These are phyloP conservation scores for Claviceps cyperi DNA, from an alignment of 2,329 filamentous ascomycete species.

Conservation along the genomic window DNA sequence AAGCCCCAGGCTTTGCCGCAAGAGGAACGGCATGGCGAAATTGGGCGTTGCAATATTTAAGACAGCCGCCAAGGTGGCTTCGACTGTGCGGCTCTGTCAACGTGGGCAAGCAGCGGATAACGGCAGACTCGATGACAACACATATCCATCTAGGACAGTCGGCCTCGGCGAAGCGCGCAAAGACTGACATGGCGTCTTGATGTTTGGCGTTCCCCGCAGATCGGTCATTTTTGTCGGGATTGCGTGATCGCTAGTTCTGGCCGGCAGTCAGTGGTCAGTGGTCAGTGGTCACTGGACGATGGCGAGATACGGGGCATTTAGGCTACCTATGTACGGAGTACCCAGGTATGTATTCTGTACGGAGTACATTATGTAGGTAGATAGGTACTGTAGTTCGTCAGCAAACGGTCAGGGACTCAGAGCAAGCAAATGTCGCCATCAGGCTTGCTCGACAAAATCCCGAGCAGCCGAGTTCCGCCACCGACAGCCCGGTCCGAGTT, in stretches of 20 bases:
- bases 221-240: constrained; percentile 14
- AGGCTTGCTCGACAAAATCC: background rate
- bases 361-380: too few species aligned
- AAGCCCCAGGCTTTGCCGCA: constrained; percentile 13
- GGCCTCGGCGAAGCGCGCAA: background rate
- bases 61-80: background rate
- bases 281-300: constrained; percentile 3
- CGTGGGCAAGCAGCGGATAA: background rate
- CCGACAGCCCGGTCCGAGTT: constrained; percentile 6
- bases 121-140: background rate
- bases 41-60: constrained; percentile 1
- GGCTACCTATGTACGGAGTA: constrained; percentile 6
- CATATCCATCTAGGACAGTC: background rate
- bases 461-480: constrained; percentile 6
- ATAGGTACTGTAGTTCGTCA: background rate
- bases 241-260: constrained; percentile 21
- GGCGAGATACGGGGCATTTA: constrained; percentile 9
- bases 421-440: constrained; percentile 6
- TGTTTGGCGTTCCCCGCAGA: constrained; percentile 11
- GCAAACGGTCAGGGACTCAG: too few species aligned
- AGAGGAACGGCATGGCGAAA: constrained; percentile 21
- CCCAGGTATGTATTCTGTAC: too few species aligned
- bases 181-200: background rate
- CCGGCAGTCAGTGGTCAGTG: background rate
- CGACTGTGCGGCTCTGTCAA: background rate